Conservation (phyloP, 441 rosid genomes). For the Euphorbia corollata region DNA sequence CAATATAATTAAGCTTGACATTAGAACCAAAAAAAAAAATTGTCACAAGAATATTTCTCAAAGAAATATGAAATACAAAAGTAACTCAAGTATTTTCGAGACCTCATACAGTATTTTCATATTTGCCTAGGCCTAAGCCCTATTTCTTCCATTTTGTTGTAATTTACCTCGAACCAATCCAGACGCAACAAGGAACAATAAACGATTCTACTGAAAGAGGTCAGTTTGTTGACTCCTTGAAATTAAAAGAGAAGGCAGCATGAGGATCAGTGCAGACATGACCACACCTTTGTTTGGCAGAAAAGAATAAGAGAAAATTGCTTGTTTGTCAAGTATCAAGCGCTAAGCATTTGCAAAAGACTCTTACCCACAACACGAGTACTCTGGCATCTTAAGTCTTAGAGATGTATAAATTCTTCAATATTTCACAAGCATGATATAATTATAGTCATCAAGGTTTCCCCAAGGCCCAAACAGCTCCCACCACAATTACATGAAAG, state of each 20-base stretch:
- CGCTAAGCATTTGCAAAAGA: not conserved
- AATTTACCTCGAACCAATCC: not conserved
- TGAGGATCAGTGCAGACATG: not conserved
- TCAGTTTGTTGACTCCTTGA: not conserved
- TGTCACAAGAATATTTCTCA: not conserved
- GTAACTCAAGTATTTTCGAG: not conserved
- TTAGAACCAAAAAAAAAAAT: constrained; percentile 11
- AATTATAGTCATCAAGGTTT: not conserved
- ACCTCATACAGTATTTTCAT: not conserved
- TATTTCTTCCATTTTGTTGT: not conserved
- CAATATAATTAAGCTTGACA: not conserved
- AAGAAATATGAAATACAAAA: not conserved
- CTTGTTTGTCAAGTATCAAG: constrained; percentile 2
- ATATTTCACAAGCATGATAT: not conserved
- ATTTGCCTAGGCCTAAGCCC: not conserved
- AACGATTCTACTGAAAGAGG: not conserved
- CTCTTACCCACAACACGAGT: not conserved
- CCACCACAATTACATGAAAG: constrained; percentile 5
- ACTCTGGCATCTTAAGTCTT: not conserved
- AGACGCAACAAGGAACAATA: not conserved
- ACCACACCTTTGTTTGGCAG: not conserved
- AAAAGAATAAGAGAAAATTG: not conserved
- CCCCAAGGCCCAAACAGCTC: not conserved
- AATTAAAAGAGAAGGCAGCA: not conserved
- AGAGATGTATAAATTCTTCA: not conserved